Base-by-base conservation (phyloP, 345 rosid species). In the Populus euphratica region DNA sequence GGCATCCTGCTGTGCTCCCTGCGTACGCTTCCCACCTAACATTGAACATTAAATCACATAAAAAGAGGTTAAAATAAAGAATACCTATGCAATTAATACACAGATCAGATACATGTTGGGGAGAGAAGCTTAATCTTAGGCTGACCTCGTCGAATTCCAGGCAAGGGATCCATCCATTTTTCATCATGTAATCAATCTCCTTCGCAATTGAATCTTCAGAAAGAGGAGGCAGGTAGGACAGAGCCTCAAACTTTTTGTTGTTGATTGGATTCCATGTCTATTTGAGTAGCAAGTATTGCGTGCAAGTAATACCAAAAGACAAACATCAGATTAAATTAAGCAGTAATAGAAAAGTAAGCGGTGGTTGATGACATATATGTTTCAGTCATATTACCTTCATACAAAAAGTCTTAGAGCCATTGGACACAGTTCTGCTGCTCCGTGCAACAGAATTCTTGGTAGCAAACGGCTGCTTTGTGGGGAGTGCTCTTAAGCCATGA, bases 221-320 rank as follows among this genome's bases (percentile, higher is more conserved):
- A 2, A 82, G 86, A 13, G 89, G 89, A 41, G 86, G 88, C 20
- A 88, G 82, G 83, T 90, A 90, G 8, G 93, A 88, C 23, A 90
- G 80, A 6, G 90, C 84, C 78, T 83, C 91, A 38, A 76, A 87
- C 85, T 88, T 90, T 87, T 83, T 86, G 87, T 88, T 86, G 39
- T 87, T 36, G 74, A 90, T 80, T 18, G 96, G 93, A 44, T 85
- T 90, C 96, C 96, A 90, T 73, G 90, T 86, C 96, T 91, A 73
- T 75, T 21, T 54, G 49, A 65, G n/a, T 54, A 78, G 54, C 11
- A 18, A 56, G 5, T 33, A n/a, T 36, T 43, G 6, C 49, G 43
- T 2, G 41, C 21, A 25, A 18, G 20, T 8, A 41, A 20, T 5
- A 70, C 20, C 12, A 39, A 10, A 33, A 76, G 29, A 35, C 21